Evolutionary conservation across 2,329 filamentous ascomycete species (phyloP), one percentile per base, ranked within the genome.

Genomic region (Volutella citrinella): DNA sequence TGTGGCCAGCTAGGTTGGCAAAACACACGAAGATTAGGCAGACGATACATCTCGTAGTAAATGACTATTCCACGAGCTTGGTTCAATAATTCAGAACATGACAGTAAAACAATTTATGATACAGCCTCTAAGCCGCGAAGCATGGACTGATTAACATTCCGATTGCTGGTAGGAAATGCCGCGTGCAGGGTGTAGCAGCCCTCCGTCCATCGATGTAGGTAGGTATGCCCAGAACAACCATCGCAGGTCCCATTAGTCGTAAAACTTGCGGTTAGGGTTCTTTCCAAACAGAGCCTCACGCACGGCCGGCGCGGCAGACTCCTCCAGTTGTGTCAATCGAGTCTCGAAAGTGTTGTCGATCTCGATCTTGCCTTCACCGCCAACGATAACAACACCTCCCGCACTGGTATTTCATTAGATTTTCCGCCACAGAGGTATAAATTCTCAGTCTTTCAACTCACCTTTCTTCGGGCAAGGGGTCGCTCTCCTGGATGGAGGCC

Each of bases 271-370:
- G 78, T 97, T 96, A 54, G 81, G 75, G 72, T 98, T 98, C 70
- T 87, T 83, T 42, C 93, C 93, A 57, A 98, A 98, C 40, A 98
- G 74, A 12, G 84, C 84, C 63, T 85, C 78, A 57, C 93, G 79
- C 55, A 98, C 82, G 27, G 81, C 81, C 11, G 93, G 93, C 38
- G 96, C 78, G 32, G 87, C 86, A 49, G 86, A 85, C 37, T 83
- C 82, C 67, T 95, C 84, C 47, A 97, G 79, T 42, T 97, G 74
- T 56, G 77, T 78, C 64, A 98, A 73, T 49, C 93, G 82, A 60
- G 95, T 86, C 61, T 97, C 93, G 51, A 97, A 86, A 35, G 93
- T 97, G 73, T 98, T 97, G 78, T 96, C 90, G 65, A 98, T 91
- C 56, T 95, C 89, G 61, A 98, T 97, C 76, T 91, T 96, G 61